A percentile compares a stretch with the other conserved stretches of the same genome.
These are phyloP conservation scores for Vitrella brassicaformis DNA, from an alignment of 73 alveolate genomes.

Conservation along the genomic window DNA sequence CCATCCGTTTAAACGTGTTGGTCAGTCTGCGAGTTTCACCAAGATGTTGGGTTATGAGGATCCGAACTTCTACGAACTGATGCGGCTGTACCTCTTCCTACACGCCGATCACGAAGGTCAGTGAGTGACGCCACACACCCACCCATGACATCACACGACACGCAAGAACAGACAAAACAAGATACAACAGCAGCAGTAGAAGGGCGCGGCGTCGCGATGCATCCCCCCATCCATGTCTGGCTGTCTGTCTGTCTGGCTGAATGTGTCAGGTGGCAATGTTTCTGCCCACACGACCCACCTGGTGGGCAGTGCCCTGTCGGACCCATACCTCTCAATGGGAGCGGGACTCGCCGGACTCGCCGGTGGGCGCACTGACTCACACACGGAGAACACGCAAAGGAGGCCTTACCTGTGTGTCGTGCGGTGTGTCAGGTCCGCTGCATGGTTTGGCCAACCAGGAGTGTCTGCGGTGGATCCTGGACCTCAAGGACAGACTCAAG, in stretches of 20 bases:
- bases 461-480: slow-evolving; percentile 31
- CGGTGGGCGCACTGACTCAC: no score
- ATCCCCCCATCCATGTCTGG: no score
- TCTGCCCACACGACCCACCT: slow-evolving; percentile 70
- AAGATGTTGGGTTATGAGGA: slow-evolving; percentile 44
- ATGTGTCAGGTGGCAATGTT: slow-evolving; percentile 69
- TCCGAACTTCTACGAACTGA: slow-evolving; percentile 52
- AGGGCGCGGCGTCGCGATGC: no score
- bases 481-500: slow-evolving; percentile 13
- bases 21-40: slow-evolving; percentile 31
- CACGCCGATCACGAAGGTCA: slow-evolving; percentile 48
- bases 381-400: no score
- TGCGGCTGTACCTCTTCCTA: slow-evolving; percentile 60
- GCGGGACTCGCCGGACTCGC: slow-evolving; percentile 82
- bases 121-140: no score
- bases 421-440: slow-evolving; percentile 86
- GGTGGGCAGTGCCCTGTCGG: slow-evolving; percentile 80
- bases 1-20: not conserved
- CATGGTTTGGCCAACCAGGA: slow-evolving; percentile 83
- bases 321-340: slow-evolving; percentile 68
- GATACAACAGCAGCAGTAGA: no score
- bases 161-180: no score
- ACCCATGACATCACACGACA: no score
- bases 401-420: no score
- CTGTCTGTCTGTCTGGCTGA: no score